A percentile compares a stretch with the other conserved stretches of the same genome.
phyloP scores from a whole-genome alignment of 345 rosid species.

The Lagerstroemia speciosa region DNA sequence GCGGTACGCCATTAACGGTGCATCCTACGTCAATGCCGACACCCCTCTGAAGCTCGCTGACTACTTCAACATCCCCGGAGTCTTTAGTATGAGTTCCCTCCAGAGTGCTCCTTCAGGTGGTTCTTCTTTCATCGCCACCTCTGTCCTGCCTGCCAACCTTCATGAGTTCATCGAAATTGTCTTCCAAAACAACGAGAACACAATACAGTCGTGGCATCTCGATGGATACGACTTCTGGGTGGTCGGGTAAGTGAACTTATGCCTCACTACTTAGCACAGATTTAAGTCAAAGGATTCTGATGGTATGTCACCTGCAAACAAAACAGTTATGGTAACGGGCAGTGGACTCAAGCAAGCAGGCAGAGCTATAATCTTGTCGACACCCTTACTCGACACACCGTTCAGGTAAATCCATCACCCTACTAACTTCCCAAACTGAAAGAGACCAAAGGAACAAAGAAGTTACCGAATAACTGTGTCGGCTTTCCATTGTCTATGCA shows the following conservation, averaged over 20 bases:
- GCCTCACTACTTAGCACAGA: background rate
- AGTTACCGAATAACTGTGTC: background rate
- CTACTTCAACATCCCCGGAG: slow-evolving; percentile 19
- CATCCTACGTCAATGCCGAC: slow-evolving; percentile 14
- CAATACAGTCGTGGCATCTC: slow-evolving; percentile 22
- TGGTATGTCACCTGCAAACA: background rate
- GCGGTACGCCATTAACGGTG: slow-evolving; percentile 18
- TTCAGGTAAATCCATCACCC: slow-evolving; percentile 15
- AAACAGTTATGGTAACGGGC: slow-evolving; percentile 19
- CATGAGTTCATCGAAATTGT: slow-evolving; percentile 20
- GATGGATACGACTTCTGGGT: slow-evolving; percentile 26
- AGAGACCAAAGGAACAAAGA: background rate
- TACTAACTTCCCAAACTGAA: background rate
- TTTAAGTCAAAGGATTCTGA: background rate
- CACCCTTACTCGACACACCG: slow-evolving; percentile 21
- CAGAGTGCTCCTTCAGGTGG: slow-evolving; percentile 11
- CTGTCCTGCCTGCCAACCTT: slow-evolving; percentile 12
- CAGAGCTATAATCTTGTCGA: slow-evolving; percentile 18
- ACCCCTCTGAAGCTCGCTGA: slow-evolving; percentile 24
- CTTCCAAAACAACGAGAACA: slow-evolving; percentile 19
- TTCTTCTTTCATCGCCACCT: slow-evolving; percentile 12
- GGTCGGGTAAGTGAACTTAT: slow-evolving; percentile 13
- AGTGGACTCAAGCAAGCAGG: slow-evolving; percentile 19
- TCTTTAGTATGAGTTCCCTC: slow-evolving; percentile 15
- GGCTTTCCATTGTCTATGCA: slow-evolving; percentile 6